phyloP scores from a whole-genome alignment of 2,329 filamentous ascomycete species.

The Fusarium vanettenii region DNA sequence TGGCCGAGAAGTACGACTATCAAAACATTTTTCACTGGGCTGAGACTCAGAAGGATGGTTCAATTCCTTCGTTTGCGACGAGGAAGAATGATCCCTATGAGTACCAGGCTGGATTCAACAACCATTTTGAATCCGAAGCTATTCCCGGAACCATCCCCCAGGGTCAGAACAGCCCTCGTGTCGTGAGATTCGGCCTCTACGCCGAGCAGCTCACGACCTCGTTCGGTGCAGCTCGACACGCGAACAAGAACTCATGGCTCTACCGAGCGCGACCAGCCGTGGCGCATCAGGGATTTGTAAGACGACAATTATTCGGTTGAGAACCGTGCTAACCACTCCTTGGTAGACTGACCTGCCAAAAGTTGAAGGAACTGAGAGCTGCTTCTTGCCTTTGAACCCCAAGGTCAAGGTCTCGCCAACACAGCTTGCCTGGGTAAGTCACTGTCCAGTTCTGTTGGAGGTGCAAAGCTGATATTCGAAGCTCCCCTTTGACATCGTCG shows the following conservation, averaged over 20 bases:
- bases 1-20: constrained; percentile 50
- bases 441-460: rapidly evolving
- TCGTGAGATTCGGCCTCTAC: constrained; percentile 52
- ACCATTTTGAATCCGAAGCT: constrained; percentile 57
- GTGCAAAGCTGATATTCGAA: background rate
- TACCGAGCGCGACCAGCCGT: constrained; percentile 46
- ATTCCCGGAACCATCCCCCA: constrained; percentile 58
- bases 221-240: constrained; percentile 46
- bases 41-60: constrained; percentile 68
- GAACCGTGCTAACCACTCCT: rapidly evolving
- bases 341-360: constrained; percentile 38
- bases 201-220: constrained; percentile 58
- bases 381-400: constrained; percentile 39
- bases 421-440: constrained; percentile 40
- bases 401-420: constrained; percentile 38
- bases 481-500: constrained; percentile 54
- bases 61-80: constrained; percentile 64
- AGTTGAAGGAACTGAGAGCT: constrained; percentile 40
- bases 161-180: constrained; percentile 58
- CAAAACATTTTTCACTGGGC: constrained; percentile 68
- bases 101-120: constrained; percentile 68
- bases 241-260: constrained; percentile 48
- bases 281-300: constrained; percentile 45
- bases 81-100: constrained; percentile 57
- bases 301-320: background rate